These are phyloP conservation scores for Mycena belliarum DNA, from an alignment of 768 basidiomycete genomes.

Conservation along the genomic window DNA sequence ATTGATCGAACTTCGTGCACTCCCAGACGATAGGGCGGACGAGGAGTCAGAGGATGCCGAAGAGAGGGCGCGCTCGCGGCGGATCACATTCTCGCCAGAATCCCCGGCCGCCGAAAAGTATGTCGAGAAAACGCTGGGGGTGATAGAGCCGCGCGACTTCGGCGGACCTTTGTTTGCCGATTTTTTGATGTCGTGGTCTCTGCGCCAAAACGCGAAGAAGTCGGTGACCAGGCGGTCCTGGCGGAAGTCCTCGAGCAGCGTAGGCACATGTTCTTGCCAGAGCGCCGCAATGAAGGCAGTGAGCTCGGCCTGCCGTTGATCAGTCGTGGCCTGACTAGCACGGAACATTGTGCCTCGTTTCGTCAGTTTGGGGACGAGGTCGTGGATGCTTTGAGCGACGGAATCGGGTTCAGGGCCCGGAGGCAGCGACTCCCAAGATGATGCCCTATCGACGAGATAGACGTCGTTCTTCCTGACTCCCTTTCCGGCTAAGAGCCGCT, in stretches of 20 bases:
- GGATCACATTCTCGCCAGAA: slow-evolving; percentile 5
- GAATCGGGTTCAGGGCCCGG: slow-evolving; percentile 80
- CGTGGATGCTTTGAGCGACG: slow-evolving; percentile 69
- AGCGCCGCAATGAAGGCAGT: slow-evolving; percentile 57
- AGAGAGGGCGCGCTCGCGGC: slow-evolving; percentile 39
- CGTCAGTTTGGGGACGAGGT: slow-evolving; percentile 63
- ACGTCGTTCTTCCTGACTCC: slow-evolving; percentile 76
- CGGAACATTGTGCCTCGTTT: slow-evolving; percentile 77
- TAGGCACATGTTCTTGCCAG: slow-evolving; percentile 61
- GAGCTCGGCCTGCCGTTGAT: slow-evolving; percentile 64
- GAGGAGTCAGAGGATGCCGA: slow-evolving; percentile 46
- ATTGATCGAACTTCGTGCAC: slow-evolving; percentile 24
- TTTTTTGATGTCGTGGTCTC: slow-evolving; percentile 63
- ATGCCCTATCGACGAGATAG: slow-evolving; percentile 68
- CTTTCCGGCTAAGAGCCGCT: slow-evolving; percentile 68
- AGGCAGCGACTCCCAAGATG: slow-evolving; percentile 84
- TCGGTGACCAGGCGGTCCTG: slow-evolving; percentile 58
- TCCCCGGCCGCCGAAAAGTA: slow-evolving; percentile 54
- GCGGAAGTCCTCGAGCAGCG: slow-evolving; percentile 66
- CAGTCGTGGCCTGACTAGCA: slow-evolving; percentile 63
- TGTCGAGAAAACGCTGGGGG: slow-evolving; percentile 56
- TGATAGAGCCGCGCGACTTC: slow-evolving; percentile 43
- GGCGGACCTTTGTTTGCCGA: slow-evolving; percentile 18
- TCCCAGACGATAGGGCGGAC: slow-evolving; percentile 28
- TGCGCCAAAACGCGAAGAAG: slow-evolving; percentile 79